These are phyloP conservation scores for Neurospora sp. DNA, from an alignment of 495 filamentous ascomycete species.

Conservation along the genomic window DNA sequence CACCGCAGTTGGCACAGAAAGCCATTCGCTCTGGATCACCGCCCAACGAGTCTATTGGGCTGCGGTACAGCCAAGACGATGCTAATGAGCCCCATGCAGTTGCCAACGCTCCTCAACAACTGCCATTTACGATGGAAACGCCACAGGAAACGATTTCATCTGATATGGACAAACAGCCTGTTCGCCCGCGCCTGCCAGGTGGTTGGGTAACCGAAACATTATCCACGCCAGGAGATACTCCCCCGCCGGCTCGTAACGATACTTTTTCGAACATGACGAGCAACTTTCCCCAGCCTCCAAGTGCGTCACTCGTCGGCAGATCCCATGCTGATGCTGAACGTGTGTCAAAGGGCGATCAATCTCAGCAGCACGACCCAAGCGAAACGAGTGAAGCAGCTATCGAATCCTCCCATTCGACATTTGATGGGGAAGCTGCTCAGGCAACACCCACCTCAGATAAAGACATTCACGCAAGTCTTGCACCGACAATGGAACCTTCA, in stretches of 20 bases:
- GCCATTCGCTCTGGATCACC: neutral
- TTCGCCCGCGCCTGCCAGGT: constrained; percentile 51
- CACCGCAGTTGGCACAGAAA: neutral
- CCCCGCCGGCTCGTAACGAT: constrained; percentile 10
- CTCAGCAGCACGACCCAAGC: neutral
- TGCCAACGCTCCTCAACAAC: constrained; percentile 3
- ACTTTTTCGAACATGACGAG: constrained; percentile 1
- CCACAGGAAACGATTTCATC: constrained; percentile 10
- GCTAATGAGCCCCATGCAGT: constrained; percentile 3
- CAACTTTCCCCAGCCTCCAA: neutral
- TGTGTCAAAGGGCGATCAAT: neutral
- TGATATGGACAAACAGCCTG: constrained; percentile 29
- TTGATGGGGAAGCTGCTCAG: neutral
- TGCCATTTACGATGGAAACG: constrained; percentile 5
- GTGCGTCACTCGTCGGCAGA: neutral
- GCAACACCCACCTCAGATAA: neutral
- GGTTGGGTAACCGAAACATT: constrained; percentile 54
- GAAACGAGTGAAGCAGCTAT: neutral
- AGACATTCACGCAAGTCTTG: constrained; percentile 1
- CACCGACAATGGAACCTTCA: constrained; percentile 10
- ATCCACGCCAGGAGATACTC: constrained; percentile 18
- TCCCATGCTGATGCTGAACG: constrained; percentile 1
- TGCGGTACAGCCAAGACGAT: constrained; percentile 1
- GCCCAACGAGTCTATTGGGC: constrained; percentile 7
- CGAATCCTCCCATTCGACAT: neutral